Percentiles rank a stretch among this genome's conserved stretches.
phyloP scores from a whole-genome alignment of 2,329 filamentous ascomycete species.

The Rutstroemia sp. region DNA sequence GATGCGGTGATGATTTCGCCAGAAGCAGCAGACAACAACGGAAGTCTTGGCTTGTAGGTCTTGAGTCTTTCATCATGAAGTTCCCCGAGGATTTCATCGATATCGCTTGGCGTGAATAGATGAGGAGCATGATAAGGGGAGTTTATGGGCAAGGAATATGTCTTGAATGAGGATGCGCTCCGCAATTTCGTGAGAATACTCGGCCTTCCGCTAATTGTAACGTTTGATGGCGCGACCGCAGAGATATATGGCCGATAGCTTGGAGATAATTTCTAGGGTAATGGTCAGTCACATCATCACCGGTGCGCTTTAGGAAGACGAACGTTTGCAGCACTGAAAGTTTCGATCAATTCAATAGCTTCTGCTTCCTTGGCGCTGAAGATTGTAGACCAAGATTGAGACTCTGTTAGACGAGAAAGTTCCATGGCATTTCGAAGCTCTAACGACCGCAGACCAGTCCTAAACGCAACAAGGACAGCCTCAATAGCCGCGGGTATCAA shows the following conservation, averaged over 20 bases:
- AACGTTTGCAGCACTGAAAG: neutral
- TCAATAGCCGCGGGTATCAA: neutral
- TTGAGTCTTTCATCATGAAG: neutral
- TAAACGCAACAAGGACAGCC: neutral
- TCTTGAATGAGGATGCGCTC: neutral
- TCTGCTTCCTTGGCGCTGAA: neutral
- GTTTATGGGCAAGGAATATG: constrained; percentile 13
- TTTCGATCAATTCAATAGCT: neutral
- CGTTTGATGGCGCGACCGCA: neutral
- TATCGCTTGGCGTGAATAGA: constrained; percentile 19
- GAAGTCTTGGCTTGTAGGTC: neutral
- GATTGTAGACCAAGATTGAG: neutral
- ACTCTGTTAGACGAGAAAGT: neutral
- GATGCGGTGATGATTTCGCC: neutral
- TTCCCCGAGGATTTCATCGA: constrained; percentile 12
- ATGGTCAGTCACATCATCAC: neutral
- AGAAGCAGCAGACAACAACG: neutral
- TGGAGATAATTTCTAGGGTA: neutral
- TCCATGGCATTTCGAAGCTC: neutral
- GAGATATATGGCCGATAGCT: neutral
- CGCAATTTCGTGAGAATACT: neutral
- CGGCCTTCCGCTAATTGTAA: neutral
- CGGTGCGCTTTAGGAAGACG: neutral
- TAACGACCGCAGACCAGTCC: neutral
- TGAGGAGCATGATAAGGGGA: constrained; percentile 28